Conservation (phyloP, 176 grass and related monocot genomes). For the Guadua angustifolia region DNA sequence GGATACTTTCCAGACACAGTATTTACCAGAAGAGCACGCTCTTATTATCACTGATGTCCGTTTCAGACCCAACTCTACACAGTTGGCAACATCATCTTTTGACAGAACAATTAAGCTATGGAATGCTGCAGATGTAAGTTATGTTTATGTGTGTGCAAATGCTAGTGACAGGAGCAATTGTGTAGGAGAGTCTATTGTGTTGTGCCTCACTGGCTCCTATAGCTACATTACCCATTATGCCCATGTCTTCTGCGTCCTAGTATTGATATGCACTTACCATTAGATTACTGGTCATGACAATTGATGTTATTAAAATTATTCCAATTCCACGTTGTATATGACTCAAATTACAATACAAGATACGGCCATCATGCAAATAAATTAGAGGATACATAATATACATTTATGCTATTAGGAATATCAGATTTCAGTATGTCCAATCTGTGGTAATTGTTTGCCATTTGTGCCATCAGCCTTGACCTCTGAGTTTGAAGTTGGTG, state of each 20-base stretch:
- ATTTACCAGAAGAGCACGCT: constrained; percentile 71
- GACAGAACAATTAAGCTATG: constrained; percentile 86
- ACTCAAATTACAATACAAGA: constrained; percentile 3
- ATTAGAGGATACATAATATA: background rate
- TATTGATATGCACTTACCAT: constrained; percentile 9
- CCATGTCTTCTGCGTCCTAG: background rate
- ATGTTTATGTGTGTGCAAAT: constrained; percentile 26
- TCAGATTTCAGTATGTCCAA: constrained; percentile 26
- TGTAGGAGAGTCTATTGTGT: background rate
- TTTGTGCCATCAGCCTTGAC: background rate
- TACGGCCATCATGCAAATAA: background rate
- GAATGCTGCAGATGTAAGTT: constrained; percentile 85
- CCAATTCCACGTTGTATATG: background rate
- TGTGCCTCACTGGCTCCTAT: constrained; percentile 3
- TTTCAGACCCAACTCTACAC: constrained; percentile 86
- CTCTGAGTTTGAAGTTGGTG: constrained; percentile 6
- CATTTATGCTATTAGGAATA: background rate
- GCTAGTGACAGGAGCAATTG: background rate
- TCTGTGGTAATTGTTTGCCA: background rate
- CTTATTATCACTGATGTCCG: constrained; percentile 86
- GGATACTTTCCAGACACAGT: constrained; percentile 85
- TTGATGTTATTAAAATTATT: constrained; percentile 27
- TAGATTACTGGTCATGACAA: background rate
- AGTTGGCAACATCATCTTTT: constrained; percentile 94
- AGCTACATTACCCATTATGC: background rate